A percentile compares a stretch with the other conserved stretches of the same genome.
Evolutionary conservation across 106 monocot genomes (phyloP).

Genomic region (Dioscorea alata): DNA sequence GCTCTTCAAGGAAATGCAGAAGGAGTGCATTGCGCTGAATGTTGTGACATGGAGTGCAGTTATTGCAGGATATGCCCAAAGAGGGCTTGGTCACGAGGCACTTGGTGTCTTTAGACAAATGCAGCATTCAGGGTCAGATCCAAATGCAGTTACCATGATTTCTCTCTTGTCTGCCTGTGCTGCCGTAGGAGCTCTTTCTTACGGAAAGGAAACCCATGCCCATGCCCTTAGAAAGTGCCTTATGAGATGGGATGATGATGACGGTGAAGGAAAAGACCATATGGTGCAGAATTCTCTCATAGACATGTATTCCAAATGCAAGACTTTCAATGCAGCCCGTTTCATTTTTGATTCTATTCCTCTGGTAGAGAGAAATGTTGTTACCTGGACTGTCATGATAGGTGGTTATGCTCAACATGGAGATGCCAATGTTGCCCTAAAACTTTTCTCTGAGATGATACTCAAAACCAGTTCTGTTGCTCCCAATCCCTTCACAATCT

Average conservation of each 20-base stretch:
- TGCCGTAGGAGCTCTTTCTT: conserved; percentile 53
- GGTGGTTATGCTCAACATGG: conserved; percentile 86
- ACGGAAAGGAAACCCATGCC: conserved; percentile 72
- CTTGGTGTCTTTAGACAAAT: conserved; percentile 61
- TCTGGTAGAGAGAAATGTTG: conserved; percentile 40
- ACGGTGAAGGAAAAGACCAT: conserved; percentile 39
- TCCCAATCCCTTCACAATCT: too few relatives aligned
- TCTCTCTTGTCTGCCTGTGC: conserved; percentile 84
- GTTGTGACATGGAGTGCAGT: conserved; percentile 85
- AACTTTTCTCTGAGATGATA: conserved; percentile 65
- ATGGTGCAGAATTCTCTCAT: conserved; percentile 73
- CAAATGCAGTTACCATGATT: conserved; percentile 77
- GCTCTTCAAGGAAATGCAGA: conserved; percentile 47
- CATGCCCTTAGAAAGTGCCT: conserved; percentile 55
- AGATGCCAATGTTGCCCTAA: conserved; percentile 56
- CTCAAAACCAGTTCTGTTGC: conserved; percentile 2
- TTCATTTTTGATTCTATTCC: conserved; percentile 42
- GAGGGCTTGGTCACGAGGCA: conserved; percentile 49
- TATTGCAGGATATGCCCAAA: conserved; percentile 80
- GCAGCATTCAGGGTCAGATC: conserved; percentile 38
- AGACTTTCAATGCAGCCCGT: conserved; percentile 32
- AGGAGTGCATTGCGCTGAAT: conserved; percentile 41
- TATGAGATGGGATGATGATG: conserved; percentile 21
- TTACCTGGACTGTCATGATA: conserved; percentile 88
- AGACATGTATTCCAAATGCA: conserved; percentile 90